These are phyloP conservation scores for Ambrosiella cleistominuta DNA, from an alignment of 2,329 filamentous ascomycete genomes.

Conservation along the genomic window DNA sequence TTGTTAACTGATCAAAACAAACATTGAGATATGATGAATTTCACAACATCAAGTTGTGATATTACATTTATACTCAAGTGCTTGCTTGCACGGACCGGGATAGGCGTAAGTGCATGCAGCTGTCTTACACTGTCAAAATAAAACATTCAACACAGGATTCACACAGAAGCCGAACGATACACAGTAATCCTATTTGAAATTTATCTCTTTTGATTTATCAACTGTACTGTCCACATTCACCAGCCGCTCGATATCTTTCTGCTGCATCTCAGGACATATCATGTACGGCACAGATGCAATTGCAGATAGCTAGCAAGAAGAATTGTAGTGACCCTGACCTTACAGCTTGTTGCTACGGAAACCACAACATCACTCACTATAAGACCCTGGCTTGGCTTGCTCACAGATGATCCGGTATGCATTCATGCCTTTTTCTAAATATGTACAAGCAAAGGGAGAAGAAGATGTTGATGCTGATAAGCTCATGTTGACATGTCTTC, in stretches of 20 bases:
- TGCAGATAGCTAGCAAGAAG: not conserved
- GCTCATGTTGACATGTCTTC: not conserved
- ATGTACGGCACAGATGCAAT: not conserved
- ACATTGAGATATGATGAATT: not conserved
- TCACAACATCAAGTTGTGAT: not conserved
- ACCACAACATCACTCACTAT: not conserved
- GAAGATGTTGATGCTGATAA: not conserved
- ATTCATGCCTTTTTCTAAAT: not conserved
- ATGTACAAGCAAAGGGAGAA: not conserved
- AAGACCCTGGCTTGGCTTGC: not conserved
- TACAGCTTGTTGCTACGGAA: not conserved
- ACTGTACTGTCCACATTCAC: not conserved
- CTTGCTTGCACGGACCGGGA: not conserved
- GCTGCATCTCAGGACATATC: not conserved
- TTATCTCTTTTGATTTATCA: not conserved
- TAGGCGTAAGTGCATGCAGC: not conserved
- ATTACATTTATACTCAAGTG: not conserved
- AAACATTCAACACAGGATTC: not conserved
- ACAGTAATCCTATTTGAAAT: not conserved
- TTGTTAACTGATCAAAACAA: no score
- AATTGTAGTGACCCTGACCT: not conserved
- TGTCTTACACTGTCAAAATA: not conserved
- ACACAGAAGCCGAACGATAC: not conserved
- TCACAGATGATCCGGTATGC: not conserved
- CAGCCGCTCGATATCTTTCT: not conserved